Base-by-base conservation (phyloP, 1,284 basidiomycete species). In the Irpex sp. region DNA sequence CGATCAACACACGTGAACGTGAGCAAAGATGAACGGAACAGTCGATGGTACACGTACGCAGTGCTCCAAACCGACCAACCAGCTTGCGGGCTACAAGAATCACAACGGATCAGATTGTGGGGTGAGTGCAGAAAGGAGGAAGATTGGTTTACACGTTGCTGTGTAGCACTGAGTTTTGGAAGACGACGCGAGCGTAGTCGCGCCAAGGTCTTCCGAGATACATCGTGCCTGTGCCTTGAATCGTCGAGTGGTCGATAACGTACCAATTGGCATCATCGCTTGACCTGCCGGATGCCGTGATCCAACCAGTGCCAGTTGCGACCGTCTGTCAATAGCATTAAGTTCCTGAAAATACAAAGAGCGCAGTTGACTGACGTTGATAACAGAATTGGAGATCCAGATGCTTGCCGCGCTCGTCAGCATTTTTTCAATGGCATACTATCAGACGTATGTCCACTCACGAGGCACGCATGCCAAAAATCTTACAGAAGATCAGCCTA, bases 201-300 rank as follows among this genome's bases (percentile, higher is more conserved):
- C 68, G 61, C 84, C 84, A 85, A 44, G 84, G 84, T 6, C 84
- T 73, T 19, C 84, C 84, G 15, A 85, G 75, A 71, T 75, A 76
- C 13, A 73, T 73, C 2, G 80, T 79, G 44, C 78, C 77, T 3
- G 79, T 74, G 1, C 82, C 82, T 44, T 81, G 76, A 40, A 83
- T 73, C 48, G 84, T 78, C 2, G 74, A 79, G 69, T 83, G 82
- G 48, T 77, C 70, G 65, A 84, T 78, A 80, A 86, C 67, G 79
- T 83, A 64, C 79, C 79, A 57, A 71, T 71, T 66, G 55, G 67
- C 60, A 67, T 85, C 82, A 60, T 80, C 73, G 1, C 77, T 75
- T 62, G 78, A 71, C 56, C 84, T 78, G 34, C 84, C 84, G 61
- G 77, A 82, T 1, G 85, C 85, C 15, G 83, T 85, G 59, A 85